Conservation (phyloP, 768 basidiomycete species). For the Kockovaella imperatae region DNA sequence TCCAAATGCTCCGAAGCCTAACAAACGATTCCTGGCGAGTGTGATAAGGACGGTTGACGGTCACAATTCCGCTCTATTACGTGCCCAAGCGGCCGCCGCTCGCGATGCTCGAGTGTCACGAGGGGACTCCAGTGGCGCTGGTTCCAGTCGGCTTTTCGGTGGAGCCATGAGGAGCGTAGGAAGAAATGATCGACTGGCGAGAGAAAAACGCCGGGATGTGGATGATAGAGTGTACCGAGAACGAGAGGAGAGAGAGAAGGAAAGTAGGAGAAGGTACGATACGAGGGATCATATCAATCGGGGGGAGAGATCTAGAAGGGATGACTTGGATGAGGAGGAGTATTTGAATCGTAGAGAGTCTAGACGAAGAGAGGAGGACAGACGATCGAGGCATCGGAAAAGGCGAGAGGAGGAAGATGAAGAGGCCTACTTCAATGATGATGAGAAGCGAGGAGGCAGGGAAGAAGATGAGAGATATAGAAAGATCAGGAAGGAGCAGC, state of each 20-base stretch:
- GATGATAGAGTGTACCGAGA: slow-evolving; percentile 13
- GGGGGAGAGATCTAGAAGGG: slow-evolving; percentile 47
- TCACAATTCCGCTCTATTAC: slow-evolving; percentile 73
- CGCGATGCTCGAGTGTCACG: slow-evolving; percentile 19
- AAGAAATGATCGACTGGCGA: slow-evolving; percentile 3
- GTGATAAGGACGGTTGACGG: slow-evolving; percentile 93
- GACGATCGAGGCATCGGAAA: slow-evolving; percentile 22
- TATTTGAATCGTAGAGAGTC: neutral
- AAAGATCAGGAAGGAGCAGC: slow-evolving; percentile 2
- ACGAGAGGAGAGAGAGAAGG: slow-evolving; percentile 7
- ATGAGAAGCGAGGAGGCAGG: slow-evolving; percentile 6
- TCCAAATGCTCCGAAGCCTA: slow-evolving; percentile 62
- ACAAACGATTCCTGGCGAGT: slow-evolving; percentile 49
- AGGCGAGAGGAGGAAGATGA: slow-evolving; percentile 8
- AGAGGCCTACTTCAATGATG: too few species aligned
- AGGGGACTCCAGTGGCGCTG: slow-evolving; percentile 1
- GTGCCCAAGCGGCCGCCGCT: slow-evolving; percentile 43
- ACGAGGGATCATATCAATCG: slow-evolving; percentile 50
- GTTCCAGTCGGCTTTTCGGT: slow-evolving; percentile 31
- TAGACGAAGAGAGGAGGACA: neutral
- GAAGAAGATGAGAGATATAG: slow-evolving; percentile 3
- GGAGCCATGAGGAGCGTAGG: slow-evolving; percentile 27
- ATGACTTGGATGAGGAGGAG: slow-evolving; percentile 46
- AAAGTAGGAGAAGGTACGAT: slow-evolving; percentile 22
- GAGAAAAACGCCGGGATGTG: slow-evolving; percentile 13